These are phyloP conservation scores for Syzygium jambos DNA, from an alignment of 345 rosid genomes.

Conservation along the genomic window DNA sequence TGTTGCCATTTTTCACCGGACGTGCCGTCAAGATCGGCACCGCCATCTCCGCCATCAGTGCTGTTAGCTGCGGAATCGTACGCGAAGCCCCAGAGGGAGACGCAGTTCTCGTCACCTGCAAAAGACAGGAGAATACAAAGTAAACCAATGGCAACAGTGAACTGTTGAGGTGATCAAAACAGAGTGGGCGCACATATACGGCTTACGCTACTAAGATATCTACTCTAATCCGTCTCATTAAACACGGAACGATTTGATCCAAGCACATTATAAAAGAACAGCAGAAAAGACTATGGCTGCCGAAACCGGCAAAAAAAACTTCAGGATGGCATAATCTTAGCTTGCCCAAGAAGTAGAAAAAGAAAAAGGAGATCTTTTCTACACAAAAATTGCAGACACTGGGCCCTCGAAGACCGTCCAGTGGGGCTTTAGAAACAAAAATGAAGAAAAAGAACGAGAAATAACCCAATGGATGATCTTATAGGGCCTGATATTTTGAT, in stretches of 20 bases:
- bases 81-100: conserved; percentile 75
- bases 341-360: neutral
- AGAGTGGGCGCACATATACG: neutral
- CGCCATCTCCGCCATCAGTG: conserved; percentile 1
- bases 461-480: no score
- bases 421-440: neutral
- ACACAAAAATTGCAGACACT: neutral
- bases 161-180: neutral
- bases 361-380: neutral
- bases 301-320: neutral
- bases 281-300: neutral
- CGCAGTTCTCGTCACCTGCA: conserved; percentile 47
- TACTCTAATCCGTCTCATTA: neutral
- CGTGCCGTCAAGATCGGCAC: neutral
- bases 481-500: neutral
- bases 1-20: neutral
- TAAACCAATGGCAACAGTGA: neutral
- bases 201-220: neutral
- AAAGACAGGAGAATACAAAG: neutral
- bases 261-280: neutral
- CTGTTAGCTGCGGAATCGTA: conserved; percentile 18
- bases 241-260: neutral
- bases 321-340: neutral
- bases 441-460: neutral
- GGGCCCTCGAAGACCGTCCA: neutral